Evolutionary conservation across 768 basidiomycete genomes (phyloP).

Genomic region (Amanita muscaria): DNA sequence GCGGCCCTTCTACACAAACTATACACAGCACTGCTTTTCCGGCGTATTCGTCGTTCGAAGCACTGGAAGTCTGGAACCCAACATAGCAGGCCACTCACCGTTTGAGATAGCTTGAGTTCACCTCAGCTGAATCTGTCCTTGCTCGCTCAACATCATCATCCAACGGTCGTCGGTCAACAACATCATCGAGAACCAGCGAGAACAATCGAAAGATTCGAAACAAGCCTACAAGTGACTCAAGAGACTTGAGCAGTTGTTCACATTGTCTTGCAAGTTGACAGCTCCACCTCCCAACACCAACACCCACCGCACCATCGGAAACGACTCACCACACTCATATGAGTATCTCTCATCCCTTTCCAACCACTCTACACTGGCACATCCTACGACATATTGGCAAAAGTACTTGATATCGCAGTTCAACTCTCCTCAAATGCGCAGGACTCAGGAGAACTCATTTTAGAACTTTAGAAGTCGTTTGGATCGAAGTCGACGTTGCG

Average conservation of each 20-base stretch:
- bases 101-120: slow-evolving; percentile 70
- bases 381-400: slow-evolving; percentile 87
- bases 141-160: slow-evolving; percentile 82
- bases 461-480: slow-evolving; percentile 67
- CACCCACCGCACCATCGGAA: not conserved
- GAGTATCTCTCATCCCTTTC: slow-evolving; percentile 78
- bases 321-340: slow-evolving; percentile 80
- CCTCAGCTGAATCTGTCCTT: slow-evolving; percentile 87
- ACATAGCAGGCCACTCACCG: slow-evolving; percentile 90
- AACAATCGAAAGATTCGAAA: slow-evolving; percentile 73
- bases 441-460: slow-evolving; percentile 93
- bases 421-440: slow-evolving; percentile 83
- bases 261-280: slow-evolving; percentile 25
- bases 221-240: slow-evolving; percentile 66
- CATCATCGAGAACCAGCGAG: too few species aligned
- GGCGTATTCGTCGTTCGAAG: slow-evolving; percentile 49
- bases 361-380: slow-evolving; percentile 92
- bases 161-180: too few species aligned
- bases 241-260: slow-evolving; percentile 68
- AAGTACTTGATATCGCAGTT: slow-evolving; percentile 85
- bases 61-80: too few species aligned
- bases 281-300: not conserved
- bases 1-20: too few species aligned
- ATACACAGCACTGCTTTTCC: slow-evolving; percentile 56
- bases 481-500: slow-evolving; percentile 83